Base-by-base conservation (phyloP, 176 grass and related monocot species). In the Avena eriantha region DNA sequence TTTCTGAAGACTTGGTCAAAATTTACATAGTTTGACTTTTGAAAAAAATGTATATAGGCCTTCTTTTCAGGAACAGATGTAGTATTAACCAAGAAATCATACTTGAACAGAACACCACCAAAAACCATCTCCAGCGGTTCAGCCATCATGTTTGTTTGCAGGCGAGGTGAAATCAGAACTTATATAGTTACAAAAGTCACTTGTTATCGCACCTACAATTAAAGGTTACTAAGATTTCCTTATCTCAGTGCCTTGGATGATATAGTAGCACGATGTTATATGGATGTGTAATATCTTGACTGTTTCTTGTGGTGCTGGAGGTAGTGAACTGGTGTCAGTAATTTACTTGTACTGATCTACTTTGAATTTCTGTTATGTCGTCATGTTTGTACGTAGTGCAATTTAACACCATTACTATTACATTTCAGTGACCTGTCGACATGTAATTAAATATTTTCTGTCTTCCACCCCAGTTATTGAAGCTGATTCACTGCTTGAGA, bases 401-500 rank as follows among this genome's bases (percentile, higher is more conserved):
- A 75, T 29, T 61, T 83, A 69, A 75, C 21, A 70, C 4, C 47
- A 51, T 14, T 51, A 51, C 12, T 15, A 51, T 51, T 51, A 51
- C 29, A 29, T 29, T 29, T 29, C 29, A 29, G 29, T 2, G 29
- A 29, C 29, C 29, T 29, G 29, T 29, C 29, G 29, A 29, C 43
- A 54, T 90, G 77, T 74, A 50, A 50, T 83, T 69, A 4, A 92
- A 56, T 33, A 19, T 84, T 15, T 15, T 18, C 48, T 85, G 69
- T 82, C 18, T 36, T 76, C 35, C 51, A 15, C 41, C 87, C 47
- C 86, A 98, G 93, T 96, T 82, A 88, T 98, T 82, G 93, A 96
- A 91, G 88, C 88, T 24, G 96, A 98, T 94, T 88, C 90, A 51
- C 85, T 96, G 67, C 93, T 96, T 87, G 91, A 98, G 90, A 92